Base-by-base conservation (phyloP, 257 asterid species). In the Oldenlandia corymbosa region DNA sequence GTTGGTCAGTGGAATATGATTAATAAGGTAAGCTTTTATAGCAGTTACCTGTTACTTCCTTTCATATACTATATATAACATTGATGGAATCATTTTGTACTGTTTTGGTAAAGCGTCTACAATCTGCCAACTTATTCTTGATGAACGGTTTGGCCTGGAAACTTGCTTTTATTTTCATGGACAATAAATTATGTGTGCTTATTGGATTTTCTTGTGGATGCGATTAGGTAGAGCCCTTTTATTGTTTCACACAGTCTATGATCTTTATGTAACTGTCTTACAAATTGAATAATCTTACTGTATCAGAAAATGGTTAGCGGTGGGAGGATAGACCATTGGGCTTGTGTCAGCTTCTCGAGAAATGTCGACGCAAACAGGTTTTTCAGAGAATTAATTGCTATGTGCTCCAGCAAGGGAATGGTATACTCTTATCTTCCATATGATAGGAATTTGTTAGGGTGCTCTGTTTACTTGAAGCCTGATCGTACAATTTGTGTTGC, bases 1-100 rank as follows among this genome's bases (percentile, higher is more conserved):
- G 88, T 86, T 13, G 98, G 98, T 0, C 88, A 80, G 5, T 91
- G 98, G 98, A 88, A 86, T 50, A 88, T 91, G 96, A 88, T 83
- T 0, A 69, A 85, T 20, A 83, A 78, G 93, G 98, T 91, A 50
- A 49, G 39, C 28, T n/a, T n/a, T n/a, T n/a, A 47, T n/a, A 13
- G 26, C 11, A 0, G 16, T 26, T 10, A 42, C 43, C 23, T 26
- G 5, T 9, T 9, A 34, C 39, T 34, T 34, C 39, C 9, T 9
- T 3, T 34, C 9, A 43, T 43, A n/a, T n/a, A n/a, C n/a, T n/a
- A n/a, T 9, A 18, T 27, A 16, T 27, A 28, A 55, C 17, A 17
- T 16, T 28, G 42, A 0, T 42, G 18, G 10, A 5, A 30, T 45
- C 23, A 34, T 17, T 23, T 24, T 39, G 27, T 39, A 21, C 27